phyloP scores from a whole-genome alignment of 2,329 filamentous ascomycete species.

The Pestalotiopsis fici region DNA sequence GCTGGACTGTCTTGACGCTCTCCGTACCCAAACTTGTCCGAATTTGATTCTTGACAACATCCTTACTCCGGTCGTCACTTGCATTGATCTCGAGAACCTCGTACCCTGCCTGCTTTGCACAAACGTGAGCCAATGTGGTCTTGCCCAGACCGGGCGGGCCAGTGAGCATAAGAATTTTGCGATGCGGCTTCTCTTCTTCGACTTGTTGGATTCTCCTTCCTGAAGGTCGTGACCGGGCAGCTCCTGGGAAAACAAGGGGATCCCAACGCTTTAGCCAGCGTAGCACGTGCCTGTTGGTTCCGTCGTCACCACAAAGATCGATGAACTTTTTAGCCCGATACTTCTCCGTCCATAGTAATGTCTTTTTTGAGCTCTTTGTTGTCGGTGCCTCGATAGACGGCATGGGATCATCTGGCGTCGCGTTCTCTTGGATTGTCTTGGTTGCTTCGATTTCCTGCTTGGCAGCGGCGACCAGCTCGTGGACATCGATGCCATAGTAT shows the following conservation, averaged over 20 bases:
- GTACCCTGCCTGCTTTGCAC: conserved; percentile 91
- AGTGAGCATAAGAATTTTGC: conserved; percentile 86
- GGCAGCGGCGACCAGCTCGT: conserved; percentile 75
- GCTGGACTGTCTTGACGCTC: conserved; percentile 78
- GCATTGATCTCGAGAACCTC: conserved; percentile 98
- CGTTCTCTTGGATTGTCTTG: conserved; percentile 19
- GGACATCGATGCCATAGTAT: conserved; percentile 93
- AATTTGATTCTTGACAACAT: conserved; percentile 90
- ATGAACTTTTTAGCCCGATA: conserved; percentile 91
- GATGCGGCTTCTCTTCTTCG: conserved; percentile 74
- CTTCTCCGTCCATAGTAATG: conserved; percentile 92
- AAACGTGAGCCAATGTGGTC: conserved; percentile 94
- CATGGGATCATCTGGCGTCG: conserved; percentile 33
- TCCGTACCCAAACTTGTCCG: conserved; percentile 91
- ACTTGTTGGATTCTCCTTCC: conserved; percentile 40
- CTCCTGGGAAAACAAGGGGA: conserved; percentile 82
- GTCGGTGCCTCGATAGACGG: conserved; percentile 41
- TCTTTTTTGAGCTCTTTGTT: conserved; percentile 44
- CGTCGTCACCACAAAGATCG: conserved; percentile 91
- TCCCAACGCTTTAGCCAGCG: conserved; percentile 97
- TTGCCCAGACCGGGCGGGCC: conserved; percentile 94
- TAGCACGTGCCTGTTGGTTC: conserved; percentile 86
- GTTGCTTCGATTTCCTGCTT: conserved; percentile 55
- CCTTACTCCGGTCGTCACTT: conserved; percentile 87
- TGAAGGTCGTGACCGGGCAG: conserved; percentile 58